Evolutionary conservation across 2,329 filamentous ascomycete species (phyloP), one percentile per base, ranked within the genome.

Genomic region (Fusarium sp.): DNA sequence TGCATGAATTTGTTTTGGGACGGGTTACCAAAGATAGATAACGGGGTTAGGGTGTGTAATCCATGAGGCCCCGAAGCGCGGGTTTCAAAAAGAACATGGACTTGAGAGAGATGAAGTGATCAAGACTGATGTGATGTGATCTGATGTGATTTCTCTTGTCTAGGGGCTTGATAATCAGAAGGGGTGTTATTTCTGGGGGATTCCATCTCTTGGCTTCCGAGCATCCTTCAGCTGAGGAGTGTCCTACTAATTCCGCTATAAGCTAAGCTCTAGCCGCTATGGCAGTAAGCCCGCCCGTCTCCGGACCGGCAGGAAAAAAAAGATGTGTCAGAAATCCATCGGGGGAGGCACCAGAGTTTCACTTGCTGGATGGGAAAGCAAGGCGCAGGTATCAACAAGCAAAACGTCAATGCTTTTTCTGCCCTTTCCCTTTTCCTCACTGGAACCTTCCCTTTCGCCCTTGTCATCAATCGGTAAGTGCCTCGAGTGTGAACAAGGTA

Each of bases 361-460:
- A 68, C 31, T 33, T 33, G 12, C 31, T 33, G 31, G 31, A 33
- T 33, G 31, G 31, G 12, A 33, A 33, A 42, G 40, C 59, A 64
- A 63, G 55, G 57, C 24, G 11, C 3, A 6, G 10, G 36, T 17
- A n/a, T 49, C 42, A 33, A 44, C 57, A 35, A 60, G 20, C 27
- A 55, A 55, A 33, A 56, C 29, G 51, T 67, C 69, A 44, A 73
- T 69, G 57, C 65, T 72, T 58, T 56, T 35, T 16, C 12, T 49
- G 24, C 33, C 56, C 20, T 58, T 20, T 31, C 9, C 49, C 9
- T 16, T 22, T 22, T 33, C 17, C 31, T 22, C 64, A 63, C 71
- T 74, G 71, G 71, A 74, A 74, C 71, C 68, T 74, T 74, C 72
- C 62, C 71, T 72, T 68, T 53, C 59, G 67, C 71, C 67, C 55